Evolutionary conservation across 768 basidiomycete species (phyloP).

Genomic region (Suillus paluster): DNA sequence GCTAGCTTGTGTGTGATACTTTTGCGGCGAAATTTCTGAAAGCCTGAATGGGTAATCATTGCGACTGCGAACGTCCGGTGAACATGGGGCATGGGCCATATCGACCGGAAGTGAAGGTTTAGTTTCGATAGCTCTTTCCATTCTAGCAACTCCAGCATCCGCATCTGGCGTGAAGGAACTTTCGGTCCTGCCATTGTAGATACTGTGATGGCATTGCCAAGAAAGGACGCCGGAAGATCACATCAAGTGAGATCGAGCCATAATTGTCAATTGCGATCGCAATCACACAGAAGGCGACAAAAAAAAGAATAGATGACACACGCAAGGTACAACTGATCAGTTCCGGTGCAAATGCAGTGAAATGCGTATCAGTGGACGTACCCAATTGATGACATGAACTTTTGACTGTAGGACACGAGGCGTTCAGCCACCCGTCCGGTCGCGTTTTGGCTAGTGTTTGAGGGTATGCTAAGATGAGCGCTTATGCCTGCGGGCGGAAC

Average conservation of each 20-base stretch:
- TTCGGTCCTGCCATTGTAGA: conserved; percentile 30
- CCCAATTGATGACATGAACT: conserved; percentile 47
- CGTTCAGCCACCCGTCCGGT: conserved; percentile 48
- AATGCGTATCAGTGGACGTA: conserved; percentile 39
- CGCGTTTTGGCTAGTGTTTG: conserved; percentile 20
- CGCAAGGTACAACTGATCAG: conserved; percentile 34
- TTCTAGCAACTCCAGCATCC: conserved; percentile 14
- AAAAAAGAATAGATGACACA: conserved; percentile 14
- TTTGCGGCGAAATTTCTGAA: conserved; percentile 56
- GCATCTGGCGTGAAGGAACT: conserved; percentile 17
- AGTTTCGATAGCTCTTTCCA: conserved; percentile 14
- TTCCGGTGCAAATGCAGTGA: conserved; percentile 19
- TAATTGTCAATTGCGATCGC: conserved; percentile 14
- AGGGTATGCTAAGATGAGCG: conserved; percentile 34
- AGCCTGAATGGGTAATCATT: conserved; percentile 41
- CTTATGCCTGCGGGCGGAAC: conserved; percentile 25
- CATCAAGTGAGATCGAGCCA: conserved; percentile 21
- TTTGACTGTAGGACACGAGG: conserved; percentile 55
- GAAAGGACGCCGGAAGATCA: conserved; percentile 30
- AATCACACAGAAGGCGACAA: conserved; percentile 19
- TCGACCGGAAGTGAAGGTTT: conserved; percentile 6
- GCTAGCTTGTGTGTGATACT: conserved; percentile 17
- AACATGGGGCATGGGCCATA: neutral
- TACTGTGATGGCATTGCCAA: conserved; percentile 27
- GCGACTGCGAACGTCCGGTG: neutral